Conservation (phyloP, 2,329 filamentous ascomycete species). For the Fusarium luffae region DNA sequence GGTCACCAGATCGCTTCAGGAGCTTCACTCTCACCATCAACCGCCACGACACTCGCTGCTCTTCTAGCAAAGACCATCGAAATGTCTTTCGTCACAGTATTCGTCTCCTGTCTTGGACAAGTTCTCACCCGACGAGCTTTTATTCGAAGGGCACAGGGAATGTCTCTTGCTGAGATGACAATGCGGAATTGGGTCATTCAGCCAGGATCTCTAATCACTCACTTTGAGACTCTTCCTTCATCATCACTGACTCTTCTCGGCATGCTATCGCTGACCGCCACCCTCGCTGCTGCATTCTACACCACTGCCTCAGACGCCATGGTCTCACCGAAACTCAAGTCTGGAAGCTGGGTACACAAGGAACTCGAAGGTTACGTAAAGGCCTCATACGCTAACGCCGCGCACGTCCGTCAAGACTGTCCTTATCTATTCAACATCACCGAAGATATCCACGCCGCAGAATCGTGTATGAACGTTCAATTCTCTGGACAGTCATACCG, state of each 20-base stretch:
- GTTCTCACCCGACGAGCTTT: conserved; percentile 77
- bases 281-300: conserved; percentile 76
- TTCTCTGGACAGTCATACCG: conserved; percentile 77
- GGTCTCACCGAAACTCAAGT: conserved; percentile 77
- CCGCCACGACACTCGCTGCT: conserved; percentile 74
- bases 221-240: conserved; percentile 72
- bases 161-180: conserved; percentile 80
- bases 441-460: conserved; percentile 55
- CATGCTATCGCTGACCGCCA: conserved; percentile 70
- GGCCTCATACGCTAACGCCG: conserved; percentile 71
- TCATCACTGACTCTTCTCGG: conserved; percentile 74
- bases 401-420: conserved; percentile 67
- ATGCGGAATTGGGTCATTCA: conserved; percentile 80
- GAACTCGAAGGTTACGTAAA: conserved; percentile 67
- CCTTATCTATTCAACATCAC: conserved; percentile 66
- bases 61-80: conserved; percentile 82
- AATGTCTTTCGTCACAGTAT: conserved; percentile 80
- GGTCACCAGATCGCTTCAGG: conserved; percentile 66
- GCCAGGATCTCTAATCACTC: conserved; percentile 77
- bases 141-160: conserved; percentile 67
- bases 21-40: conserved; percentile 67
- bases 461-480: conserved; percentile 74
- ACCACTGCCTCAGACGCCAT: conserved; percentile 81
- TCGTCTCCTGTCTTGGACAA: conserved; percentile 80
- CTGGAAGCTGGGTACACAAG: conserved; percentile 61